Evolutionary conservation across 2,329 filamentous ascomycete species (phyloP), one percentile per base, ranked within the genome.

Genomic region (Salinomyces thailandicus): DNA sequence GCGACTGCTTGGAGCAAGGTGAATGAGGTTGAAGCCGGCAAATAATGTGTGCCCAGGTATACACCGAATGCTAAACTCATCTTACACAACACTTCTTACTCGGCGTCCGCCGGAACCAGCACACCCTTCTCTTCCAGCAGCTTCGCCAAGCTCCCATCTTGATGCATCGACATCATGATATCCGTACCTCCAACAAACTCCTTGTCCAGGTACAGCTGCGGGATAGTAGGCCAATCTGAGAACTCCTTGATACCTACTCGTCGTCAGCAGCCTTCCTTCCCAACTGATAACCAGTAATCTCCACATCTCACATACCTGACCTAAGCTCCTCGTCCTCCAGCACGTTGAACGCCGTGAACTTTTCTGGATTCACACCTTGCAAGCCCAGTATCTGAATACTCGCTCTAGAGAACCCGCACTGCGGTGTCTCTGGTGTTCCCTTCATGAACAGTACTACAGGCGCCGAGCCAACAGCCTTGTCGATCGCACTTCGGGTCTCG

Each of bases 381-480:
- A 95, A 65, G 39, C 89, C 85, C 46, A 98, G 71, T 53, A 98
- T 87, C 70, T 96, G 87, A 59, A 98, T 93, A 59, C 76, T 85
- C 37, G 89, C 89, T 52, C 87, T 77, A 41, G 89, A 96, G 71
- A 95, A 98, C 31, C 91, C 91, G 64, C 91, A 98, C 63, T 95
- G 87, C 14, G 91, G 91, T 43, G 77, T 85, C 66, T 95, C 87
- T 40, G 91, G 91, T 1, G 91, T 96, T 41, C 91, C 91, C 70
- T 98, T 98, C 91, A 98, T 98, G 71, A 98, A 98, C 39, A 98
- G 72, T 1, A 98, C 91, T 0, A 98, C 89, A 2, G 89, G 89
- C 0, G 87, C 82, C 1, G 86, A 87, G 16, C 67, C 71, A 12
- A 98, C 80, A 19, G 89, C 89, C 61, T 86, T 85, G 62, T 95